Evolutionary conservation across 2,329 filamentous ascomycete species (phyloP).

Genomic region (Coniochaeta sp.): DNA sequence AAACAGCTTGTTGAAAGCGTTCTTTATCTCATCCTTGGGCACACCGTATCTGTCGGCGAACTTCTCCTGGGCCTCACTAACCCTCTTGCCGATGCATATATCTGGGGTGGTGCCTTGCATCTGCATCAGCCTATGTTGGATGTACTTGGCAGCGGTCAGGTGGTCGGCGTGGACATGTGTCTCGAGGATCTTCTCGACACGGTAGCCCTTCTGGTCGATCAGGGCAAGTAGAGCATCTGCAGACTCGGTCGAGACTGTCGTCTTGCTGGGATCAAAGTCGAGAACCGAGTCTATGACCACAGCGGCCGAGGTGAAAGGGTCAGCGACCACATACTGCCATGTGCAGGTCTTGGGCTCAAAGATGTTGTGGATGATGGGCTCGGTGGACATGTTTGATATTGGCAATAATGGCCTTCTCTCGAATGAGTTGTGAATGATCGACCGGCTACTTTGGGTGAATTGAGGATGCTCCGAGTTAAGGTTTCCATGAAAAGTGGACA

Average conservation of each 20-base stretch:
- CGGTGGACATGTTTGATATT: not conserved
- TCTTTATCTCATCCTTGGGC: conserved; percentile 21
- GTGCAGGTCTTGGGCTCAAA: conserved; percentile 33
- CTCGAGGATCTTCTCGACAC: conserved; percentile 42
- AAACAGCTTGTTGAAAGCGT: conserved; percentile 34
- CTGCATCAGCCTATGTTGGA: conserved; percentile 33
- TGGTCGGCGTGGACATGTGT: conserved; percentile 53
- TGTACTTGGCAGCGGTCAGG: conserved; percentile 45
- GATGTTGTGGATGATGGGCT: conserved; percentile 23
- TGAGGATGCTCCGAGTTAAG: not conserved
- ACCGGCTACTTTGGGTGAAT: not conserved
- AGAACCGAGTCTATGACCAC: conserved; percentile 53
- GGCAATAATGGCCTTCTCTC: not conserved
- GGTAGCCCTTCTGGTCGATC: conserved; percentile 33
- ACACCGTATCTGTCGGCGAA: conserved; percentile 33
- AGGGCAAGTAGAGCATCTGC: conserved; percentile 40
- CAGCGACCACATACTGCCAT: conserved; percentile 50
- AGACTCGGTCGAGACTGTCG: conserved; percentile 33
- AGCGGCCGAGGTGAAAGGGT: conserved; percentile 34
- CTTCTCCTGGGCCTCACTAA: conserved; percentile 30
- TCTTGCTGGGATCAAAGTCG: conserved; percentile 35
- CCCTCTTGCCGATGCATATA: conserved; percentile 36
- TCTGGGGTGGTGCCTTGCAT: conserved; percentile 13
- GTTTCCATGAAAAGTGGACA: not conserved
- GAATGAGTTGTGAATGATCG: not conserved